Percentiles rank a stretch among this genome's conserved stretches.
Conservation (phyloP, 1,284 basidiomycete species). For the Gymnopus androsaceus region DNA sequence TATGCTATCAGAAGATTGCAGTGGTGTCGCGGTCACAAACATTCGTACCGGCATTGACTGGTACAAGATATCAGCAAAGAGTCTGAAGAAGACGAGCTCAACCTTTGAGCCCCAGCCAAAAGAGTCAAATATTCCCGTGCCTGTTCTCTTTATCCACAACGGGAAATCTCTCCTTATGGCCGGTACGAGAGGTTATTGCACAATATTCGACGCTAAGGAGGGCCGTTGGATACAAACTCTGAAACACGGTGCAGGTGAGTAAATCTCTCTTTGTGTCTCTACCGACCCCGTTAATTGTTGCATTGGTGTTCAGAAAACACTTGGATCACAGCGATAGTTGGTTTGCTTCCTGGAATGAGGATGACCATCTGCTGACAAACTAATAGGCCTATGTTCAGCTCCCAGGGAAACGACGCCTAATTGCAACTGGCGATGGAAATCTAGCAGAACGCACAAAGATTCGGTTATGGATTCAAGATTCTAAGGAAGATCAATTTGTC, state of each 20-base stretch:
- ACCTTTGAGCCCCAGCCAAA: background rate
- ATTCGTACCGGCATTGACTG: background rate
- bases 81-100: background rate
- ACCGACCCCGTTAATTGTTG: background rate
- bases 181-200: background rate
- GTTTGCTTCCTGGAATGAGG: background rate
- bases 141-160: background rate
- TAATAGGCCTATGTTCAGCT: background rate
- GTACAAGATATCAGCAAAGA: background rate
- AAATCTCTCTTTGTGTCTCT: background rate
- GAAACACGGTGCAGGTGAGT: background rate
- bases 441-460: background rate
- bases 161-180: background rate
- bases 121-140: background rate
- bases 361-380: background rate
- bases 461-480: background rate
- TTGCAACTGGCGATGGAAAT: constrained; percentile 1
- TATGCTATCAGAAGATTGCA: background rate
- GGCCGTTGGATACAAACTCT: background rate
- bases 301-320: background rate
- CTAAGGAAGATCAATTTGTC: too few relatives aligned
- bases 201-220: background rate
- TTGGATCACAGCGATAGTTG: background rate
- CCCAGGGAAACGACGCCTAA: background rate
- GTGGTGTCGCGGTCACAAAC: background rate